phyloP scores from a whole-genome alignment of 1,284 basidiomycete species.

The Jaminaea rosea region DNA sequence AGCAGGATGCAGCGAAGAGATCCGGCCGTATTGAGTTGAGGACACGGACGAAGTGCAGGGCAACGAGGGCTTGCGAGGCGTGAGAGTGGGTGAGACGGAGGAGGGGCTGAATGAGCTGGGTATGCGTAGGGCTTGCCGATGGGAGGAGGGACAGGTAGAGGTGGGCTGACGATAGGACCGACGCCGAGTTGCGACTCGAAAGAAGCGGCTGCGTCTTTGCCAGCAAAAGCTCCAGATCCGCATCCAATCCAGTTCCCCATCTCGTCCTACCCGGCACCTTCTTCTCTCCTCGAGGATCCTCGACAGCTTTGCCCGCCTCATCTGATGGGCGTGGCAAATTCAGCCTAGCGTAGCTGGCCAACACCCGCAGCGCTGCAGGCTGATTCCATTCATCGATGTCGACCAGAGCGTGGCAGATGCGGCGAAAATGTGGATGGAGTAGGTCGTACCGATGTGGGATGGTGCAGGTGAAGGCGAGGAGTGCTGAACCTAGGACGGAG shows the following conservation, averaged over 20 bases:
- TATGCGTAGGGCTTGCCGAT: neutral
- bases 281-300: neutral
- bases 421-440: constrained; percentile 77
- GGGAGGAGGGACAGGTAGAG: neutral
- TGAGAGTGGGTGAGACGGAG: constrained; percentile 20
- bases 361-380: constrained; percentile 65
- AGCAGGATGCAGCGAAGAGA: constrained; percentile 17
- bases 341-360: constrained; percentile 70
- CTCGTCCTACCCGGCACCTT: neutral
- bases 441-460: constrained; percentile 54
- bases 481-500: constrained; percentile 74
- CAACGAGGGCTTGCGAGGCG: constrained; percentile 24
- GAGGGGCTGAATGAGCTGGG: constrained; percentile 11
- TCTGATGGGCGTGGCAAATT: constrained; percentile 1
- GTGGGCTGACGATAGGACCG: constrained; percentile 1
- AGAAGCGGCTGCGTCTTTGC: constrained; percentile 22
- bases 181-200: constrained; percentile 28
- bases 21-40: constrained; percentile 9
- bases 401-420: constrained; percentile 69
- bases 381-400: constrained; percentile 98
- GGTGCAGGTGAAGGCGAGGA: constrained; percentile 60
- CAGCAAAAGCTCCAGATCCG: constrained; percentile 34
- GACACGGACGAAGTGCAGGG: constrained; percentile 18
- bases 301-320: constrained; percentile 49
- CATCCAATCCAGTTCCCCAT: constrained; percentile 16